Percentiles rank a stretch among this genome's conserved stretches.
Conservation (phyloP, 805 yeast genomes). For the Candida oleophila region DNA sequence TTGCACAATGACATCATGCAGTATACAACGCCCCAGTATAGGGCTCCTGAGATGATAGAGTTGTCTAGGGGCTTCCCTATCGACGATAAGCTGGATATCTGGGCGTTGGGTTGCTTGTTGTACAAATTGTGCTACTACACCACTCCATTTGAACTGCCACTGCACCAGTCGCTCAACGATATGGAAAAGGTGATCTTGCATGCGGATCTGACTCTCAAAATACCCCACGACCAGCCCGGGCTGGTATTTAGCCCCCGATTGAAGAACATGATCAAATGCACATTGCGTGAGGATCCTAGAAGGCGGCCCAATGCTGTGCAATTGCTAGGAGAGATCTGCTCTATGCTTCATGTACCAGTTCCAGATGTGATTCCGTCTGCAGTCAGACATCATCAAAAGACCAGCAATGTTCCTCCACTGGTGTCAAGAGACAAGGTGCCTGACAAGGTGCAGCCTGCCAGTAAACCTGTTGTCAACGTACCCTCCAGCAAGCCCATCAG, state of each 20-base stretch:
- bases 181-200: constrained; percentile 61
- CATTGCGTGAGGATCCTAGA: constrained; percentile 64
- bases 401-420: constrained; percentile 4
- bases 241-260: constrained; percentile 56
- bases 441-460: too few species aligned
- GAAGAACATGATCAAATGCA: constrained; percentile 60
- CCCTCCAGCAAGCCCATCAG: too few species aligned
- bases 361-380: constrained; percentile 43
- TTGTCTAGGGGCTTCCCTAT: constrained; percentile 65
- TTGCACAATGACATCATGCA: constrained; percentile 69
- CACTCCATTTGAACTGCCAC: constrained; percentile 70
- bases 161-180: constrained; percentile 35
- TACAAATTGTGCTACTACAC: constrained; percentile 79
- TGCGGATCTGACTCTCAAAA: constrained; percentile 46
- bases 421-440: too few species aligned
- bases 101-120: constrained; percentile 81
- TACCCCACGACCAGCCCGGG: constrained; percentile 47
- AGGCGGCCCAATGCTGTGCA: constrained; percentile 75
- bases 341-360: constrained; percentile 47
- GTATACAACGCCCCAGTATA: constrained; percentile 82
- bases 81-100: constrained; percentile 79
- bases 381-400: constrained; percentile 24
- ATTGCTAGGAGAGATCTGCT: constrained; percentile 64
- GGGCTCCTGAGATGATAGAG: constrained; percentile 85
- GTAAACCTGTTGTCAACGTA: too few species aligned